phyloP scores from a whole-genome alignment of 2,329 filamentous ascomycete species.

The Lachnellula subtilissima region DNA sequence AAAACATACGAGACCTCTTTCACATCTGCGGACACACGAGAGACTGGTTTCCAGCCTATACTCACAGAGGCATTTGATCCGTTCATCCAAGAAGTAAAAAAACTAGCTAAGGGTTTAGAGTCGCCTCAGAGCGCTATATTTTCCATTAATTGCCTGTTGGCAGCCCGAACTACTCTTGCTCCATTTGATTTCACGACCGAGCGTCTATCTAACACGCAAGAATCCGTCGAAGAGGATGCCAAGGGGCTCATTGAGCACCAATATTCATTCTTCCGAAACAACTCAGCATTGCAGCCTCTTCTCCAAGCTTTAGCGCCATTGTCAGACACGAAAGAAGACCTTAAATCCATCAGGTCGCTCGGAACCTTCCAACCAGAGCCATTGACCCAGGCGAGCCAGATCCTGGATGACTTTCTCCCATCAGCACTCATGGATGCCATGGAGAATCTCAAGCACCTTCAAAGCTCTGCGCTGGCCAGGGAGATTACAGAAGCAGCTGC shows the following conservation, averaged over 20 bases:
- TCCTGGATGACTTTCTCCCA: slow-evolving; percentile 84
- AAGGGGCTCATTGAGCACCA: slow-evolving; percentile 61
- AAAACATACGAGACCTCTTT: slow-evolving; percentile 83
- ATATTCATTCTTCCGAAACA: slow-evolving; percentile 64
- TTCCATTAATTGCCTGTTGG: slow-evolving; percentile 64
- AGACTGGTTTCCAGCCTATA: slow-evolving; percentile 69
- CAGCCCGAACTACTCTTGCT: slow-evolving; percentile 51
- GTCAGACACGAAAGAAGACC: slow-evolving; percentile 41
- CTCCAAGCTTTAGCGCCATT: slow-evolving; percentile 48
- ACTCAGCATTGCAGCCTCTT: slow-evolving; percentile 68
- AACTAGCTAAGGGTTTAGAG: slow-evolving; percentile 57
- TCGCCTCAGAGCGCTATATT: slow-evolving; percentile 63
- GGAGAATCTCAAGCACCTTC: slow-evolving; percentile 70
- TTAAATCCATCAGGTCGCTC: slow-evolving; percentile 56
- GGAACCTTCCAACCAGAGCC: slow-evolving; percentile 53
- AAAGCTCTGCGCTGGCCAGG: slow-evolving; percentile 66
- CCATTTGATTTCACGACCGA: slow-evolving; percentile 59
- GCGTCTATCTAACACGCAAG: slow-evolving; percentile 51
- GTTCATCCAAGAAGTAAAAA: slow-evolving; percentile 71
- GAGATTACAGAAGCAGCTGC: slow-evolving; percentile 79
- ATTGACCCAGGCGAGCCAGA: slow-evolving; percentile 66
- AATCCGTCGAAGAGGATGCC: slow-evolving; percentile 50
- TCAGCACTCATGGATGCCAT: slow-evolving; percentile 90
- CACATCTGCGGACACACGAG: slow-evolving; percentile 51
- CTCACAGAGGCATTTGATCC: slow-evolving; percentile 79